Base-by-base conservation (phyloP, 2,329 filamentous ascomycete species). In the Trichoderma afroharzianum region DNA sequence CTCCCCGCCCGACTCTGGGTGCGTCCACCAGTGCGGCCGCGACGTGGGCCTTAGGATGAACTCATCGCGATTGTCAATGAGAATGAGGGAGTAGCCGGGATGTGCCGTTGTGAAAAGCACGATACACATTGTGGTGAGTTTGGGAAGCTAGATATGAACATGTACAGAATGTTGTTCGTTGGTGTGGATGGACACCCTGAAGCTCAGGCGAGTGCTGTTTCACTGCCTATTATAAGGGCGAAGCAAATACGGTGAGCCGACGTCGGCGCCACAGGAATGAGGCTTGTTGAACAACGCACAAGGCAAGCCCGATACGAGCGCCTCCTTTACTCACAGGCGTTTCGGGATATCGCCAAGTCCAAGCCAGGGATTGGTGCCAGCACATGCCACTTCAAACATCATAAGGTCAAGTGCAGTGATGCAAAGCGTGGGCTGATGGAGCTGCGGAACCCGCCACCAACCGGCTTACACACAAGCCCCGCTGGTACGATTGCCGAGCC, bases 21-120 rank as follows among this genome's bases (percentile, higher is more conserved):
- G 84, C 57, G 79, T 84, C 88, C 89, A 91, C 89, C 89, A 91
- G 79, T 90, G 86, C 7, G 89, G 89, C 72, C 87, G 83, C 67
- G 87, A 89, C 2, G 89, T 91, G 4, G 89, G 89, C 32, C 89
- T 85, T 15, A 90, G 84, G 74, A 91, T 88, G 81, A 88, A 91
- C 79, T 91, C 92, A 83, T 95, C 93, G 76, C 93, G 88, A 80
- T 95, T 95, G 82, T 94, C 89, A 78, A 94, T 84, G 72, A 93
- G 82, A 76, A 95, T 92, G 72, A 95, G 85, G 30, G 91, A 87
- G 81, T 95, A 95, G 75, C 87, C 84, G 11, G 93, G 92, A 78
- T 95, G 92, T 59, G 91, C 87, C 21, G 92, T 95, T 30, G 92
- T 93, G 72, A 93, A 83, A 59, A 95, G 84, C 63, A 90, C 90